phyloP scores from a whole-genome alignment of 306 rosid genomes.

The apple (Malus domestica) region DNA sequence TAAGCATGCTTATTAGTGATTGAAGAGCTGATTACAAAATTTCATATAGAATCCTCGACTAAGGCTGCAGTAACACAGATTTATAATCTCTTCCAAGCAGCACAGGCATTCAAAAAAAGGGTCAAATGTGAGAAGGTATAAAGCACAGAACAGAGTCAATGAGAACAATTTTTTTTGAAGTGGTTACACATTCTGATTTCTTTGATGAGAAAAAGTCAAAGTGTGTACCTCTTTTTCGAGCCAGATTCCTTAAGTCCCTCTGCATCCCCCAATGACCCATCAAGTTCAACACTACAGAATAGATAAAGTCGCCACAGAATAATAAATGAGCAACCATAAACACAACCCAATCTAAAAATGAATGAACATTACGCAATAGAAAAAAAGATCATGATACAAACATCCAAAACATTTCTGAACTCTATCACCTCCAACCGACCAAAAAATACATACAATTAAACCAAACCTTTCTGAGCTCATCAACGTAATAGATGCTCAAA shows the following conservation, averaged over 20 bases:
- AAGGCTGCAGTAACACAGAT: not conserved
- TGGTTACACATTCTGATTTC: not conserved
- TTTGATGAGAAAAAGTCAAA: not conserved
- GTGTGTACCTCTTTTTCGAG: constrained; percentile 65
- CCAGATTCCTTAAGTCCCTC: constrained; percentile 61
- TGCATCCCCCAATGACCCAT: constrained; percentile 66
- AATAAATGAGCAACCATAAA: constrained; percentile 11
- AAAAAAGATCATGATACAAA: not conserved
- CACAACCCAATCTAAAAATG: not conserved
- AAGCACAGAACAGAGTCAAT: not conserved
- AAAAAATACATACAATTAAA: not conserved
- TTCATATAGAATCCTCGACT: not conserved
- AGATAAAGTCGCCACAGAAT: constrained; percentile 16
- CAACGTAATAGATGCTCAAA: not conserved
- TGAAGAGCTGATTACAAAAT: not conserved
- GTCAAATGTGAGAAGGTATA: not conserved
- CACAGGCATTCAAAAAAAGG: not conserved
- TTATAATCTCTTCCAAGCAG: not conserved
- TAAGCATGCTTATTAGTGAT: not conserved
- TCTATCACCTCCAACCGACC: not conserved
- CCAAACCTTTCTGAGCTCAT: not conserved
- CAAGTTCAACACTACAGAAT: constrained; percentile 52
- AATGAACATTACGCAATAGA: not conserved
- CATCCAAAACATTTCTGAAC: not conserved
- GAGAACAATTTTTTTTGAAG: not conserved